These are phyloP conservation scores for Scedosporium boydii DNA, from an alignment of 2,329 filamentous ascomycete species.

Conservation along the genomic window DNA sequence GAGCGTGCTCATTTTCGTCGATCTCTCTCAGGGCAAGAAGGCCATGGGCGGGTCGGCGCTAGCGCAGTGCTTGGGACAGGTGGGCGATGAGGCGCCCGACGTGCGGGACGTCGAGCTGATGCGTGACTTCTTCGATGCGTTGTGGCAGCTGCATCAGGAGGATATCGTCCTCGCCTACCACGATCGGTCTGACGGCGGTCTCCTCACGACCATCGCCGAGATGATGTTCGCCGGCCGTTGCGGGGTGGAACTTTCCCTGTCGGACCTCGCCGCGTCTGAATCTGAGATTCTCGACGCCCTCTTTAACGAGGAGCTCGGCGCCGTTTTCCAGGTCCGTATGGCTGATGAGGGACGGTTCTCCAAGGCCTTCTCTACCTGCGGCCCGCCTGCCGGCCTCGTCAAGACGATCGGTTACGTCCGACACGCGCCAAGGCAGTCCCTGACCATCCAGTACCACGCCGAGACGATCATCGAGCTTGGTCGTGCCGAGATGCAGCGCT, in stretches of 20 bases:
- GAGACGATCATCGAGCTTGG: slow-evolving; percentile 59
- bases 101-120: slow-evolving; percentile 73
- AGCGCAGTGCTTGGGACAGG: slow-evolving; percentile 77
- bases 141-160: slow-evolving; percentile 52
- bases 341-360: slow-evolving; percentile 77
- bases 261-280: slow-evolving; percentile 46
- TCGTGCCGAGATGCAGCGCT: slow-evolving; percentile 68
- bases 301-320: slow-evolving; percentile 94
- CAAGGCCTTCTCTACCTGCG: slow-evolving; percentile 82
- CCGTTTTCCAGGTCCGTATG: slow-evolving; percentile 89
- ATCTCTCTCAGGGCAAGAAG: slow-evolving; percentile 72
- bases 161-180: slow-evolving; percentile 80
- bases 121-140: slow-evolving; percentile 84
- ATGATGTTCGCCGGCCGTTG: slow-evolving; percentile 98
- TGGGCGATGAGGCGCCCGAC: slow-evolving; percentile 79
- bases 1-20: slow-evolving; percentile 80
- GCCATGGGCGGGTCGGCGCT: slow-evolving; percentile 84
- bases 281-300: slow-evolving; percentile 64
- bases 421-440: slow-evolving; percentile 58
- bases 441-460: slow-evolving; percentile 65
- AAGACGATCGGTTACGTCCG: slow-evolving; percentile 75
- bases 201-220: slow-evolving; percentile 83
- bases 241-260: slow-evolving; percentile 67
- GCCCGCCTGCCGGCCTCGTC: slow-evolving; percentile 71
- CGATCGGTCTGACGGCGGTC: slow-evolving; percentile 84